These are phyloP conservation scores for Telfairia occidentalis DNA, from an alignment of 331 rosid genomes.

Conservation along the genomic window DNA sequence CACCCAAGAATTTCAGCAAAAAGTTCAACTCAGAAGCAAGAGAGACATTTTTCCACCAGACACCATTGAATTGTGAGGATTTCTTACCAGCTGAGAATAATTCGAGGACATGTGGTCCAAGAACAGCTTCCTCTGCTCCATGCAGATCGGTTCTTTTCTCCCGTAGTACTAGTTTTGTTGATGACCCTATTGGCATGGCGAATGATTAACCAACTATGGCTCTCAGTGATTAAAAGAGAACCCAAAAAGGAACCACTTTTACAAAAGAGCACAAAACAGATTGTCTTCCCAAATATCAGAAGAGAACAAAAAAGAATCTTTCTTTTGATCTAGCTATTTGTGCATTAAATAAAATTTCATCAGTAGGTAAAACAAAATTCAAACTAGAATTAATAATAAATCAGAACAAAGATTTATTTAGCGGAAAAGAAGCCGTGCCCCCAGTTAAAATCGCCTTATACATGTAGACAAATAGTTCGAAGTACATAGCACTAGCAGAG, in stretches of 20 bases:
- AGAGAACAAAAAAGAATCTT: slow-evolving; percentile 3
- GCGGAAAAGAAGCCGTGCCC: neutral
- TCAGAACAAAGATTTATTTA: neutral
- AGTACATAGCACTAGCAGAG: neutral
- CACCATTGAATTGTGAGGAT: neutral
- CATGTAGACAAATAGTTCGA: neutral
- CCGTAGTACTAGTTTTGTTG: slow-evolving; percentile 2
- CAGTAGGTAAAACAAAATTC: neutral
- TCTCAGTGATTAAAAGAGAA: slow-evolving; percentile 1
- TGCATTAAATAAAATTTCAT: neutral
- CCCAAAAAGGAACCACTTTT: slow-evolving; percentile 3
- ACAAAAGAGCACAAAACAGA: slow-evolving; percentile 4
- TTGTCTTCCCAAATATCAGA: slow-evolving; percentile 7
- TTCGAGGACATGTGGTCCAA: neutral
- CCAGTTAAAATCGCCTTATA: neutral
- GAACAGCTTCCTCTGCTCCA: slow-evolving; percentile 5
- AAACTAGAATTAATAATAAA: neutral
- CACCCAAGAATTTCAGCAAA: neutral
- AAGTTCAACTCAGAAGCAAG: neutral
- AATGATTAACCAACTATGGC: slow-evolving; percentile 4
- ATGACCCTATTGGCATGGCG: slow-evolving; percentile 10
- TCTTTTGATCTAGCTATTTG: neutral
- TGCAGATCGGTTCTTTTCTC: slow-evolving; percentile 12
- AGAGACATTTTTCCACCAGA: too few species aligned
- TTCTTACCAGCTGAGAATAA: slow-evolving; percentile 8